A percentile compares a stretch with the other conserved stretches of the same genome.
These are phyloP conservation scores for Colletotrichum abscissum DNA, from an alignment of 2,329 filamentous ascomycete genomes.

Conservation along the genomic window DNA sequence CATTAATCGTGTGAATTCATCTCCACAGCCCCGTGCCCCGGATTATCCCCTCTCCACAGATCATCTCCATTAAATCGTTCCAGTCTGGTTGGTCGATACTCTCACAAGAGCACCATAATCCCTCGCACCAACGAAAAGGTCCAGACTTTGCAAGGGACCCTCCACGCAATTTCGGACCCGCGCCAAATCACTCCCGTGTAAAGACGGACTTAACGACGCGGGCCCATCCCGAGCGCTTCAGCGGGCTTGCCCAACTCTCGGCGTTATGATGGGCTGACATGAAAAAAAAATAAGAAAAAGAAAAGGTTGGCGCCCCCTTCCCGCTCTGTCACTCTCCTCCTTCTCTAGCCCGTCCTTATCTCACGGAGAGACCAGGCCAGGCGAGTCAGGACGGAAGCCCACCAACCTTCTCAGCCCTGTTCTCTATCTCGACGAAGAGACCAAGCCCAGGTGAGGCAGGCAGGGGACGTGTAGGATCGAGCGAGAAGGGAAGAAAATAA, in stretches of 20 bases:
- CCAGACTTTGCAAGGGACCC: slow-evolving; percentile 36
- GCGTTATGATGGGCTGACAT: slow-evolving; percentile 47
- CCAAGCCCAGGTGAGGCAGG: slow-evolving; percentile 25
- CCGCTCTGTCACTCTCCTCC: slow-evolving; percentile 3
- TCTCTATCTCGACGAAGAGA: slow-evolving; percentile 29
- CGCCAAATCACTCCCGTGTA: not conserved
- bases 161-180: slow-evolving; percentile 34
- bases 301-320: slow-evolving; percentile 5
- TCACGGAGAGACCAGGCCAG: slow-evolving; percentile 24
- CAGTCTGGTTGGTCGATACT: slow-evolving; percentile 39
- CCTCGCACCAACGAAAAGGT: slow-evolving; percentile 37
- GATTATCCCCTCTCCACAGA: not conserved
- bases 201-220: not conserved
- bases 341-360: slow-evolving; percentile 21
- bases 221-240: slow-evolving; percentile 39
- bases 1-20: not conserved
- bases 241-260: slow-evolving; percentile 47
- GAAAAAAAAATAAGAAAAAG: slow-evolving; percentile 24
- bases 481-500: not conserved
- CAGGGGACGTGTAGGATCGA: not conserved
- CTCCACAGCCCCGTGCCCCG: not conserved
- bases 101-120: slow-evolving; percentile 21
- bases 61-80: too few species aligned
- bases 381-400: slow-evolving; percentile 13
- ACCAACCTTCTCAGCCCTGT: slow-evolving; percentile 26